phyloP scores from a whole-genome alignment of 2,329 filamentous ascomycete genomes.

The Hypoxylon sp. region DNA sequence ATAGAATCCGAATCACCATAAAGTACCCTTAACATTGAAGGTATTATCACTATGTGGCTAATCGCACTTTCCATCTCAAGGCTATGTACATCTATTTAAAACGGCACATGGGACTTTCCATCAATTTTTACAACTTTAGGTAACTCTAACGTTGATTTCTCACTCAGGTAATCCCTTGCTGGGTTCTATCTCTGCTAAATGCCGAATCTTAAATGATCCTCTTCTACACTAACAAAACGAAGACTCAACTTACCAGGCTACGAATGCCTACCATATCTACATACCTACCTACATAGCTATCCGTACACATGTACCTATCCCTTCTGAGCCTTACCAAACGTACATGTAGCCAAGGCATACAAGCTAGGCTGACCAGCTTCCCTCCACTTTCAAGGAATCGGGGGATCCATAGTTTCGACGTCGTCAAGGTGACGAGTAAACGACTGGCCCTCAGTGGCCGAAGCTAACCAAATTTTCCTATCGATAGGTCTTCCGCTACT shows the following conservation, averaged over 20 bases:
- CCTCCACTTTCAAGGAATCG: conserved; percentile 22
- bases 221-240: not conserved
- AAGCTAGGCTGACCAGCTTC: conserved; percentile 22
- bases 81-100: too few relatives aligned
- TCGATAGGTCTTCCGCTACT: conserved; percentile 43
- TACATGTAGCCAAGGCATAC: conserved; percentile 11
- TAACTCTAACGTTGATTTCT: too few relatives aligned
- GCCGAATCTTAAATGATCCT: not conserved
- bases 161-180: not conserved
- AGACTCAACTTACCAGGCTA: not conserved
- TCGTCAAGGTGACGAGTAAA: conserved; percentile 31
- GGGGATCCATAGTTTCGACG: conserved; percentile 30
- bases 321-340: conserved; percentile 7
- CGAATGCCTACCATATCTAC: not conserved
- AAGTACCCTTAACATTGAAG: too few relatives aligned
- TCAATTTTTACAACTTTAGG: too few relatives aligned
- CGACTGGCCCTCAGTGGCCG: conserved; percentile 27
- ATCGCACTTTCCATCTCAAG: too few relatives aligned
- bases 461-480: conserved; percentile 31
- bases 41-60: too few relatives aligned
- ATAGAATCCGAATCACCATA: too few relatives aligned
- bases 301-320: not conserved
- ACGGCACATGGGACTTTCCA: too few relatives aligned
- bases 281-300: not conserved
- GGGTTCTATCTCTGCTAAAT: not conserved